Conservation (phyloP, 2,329 filamentous ascomycete species). For the Beauveria sp. region DNA sequence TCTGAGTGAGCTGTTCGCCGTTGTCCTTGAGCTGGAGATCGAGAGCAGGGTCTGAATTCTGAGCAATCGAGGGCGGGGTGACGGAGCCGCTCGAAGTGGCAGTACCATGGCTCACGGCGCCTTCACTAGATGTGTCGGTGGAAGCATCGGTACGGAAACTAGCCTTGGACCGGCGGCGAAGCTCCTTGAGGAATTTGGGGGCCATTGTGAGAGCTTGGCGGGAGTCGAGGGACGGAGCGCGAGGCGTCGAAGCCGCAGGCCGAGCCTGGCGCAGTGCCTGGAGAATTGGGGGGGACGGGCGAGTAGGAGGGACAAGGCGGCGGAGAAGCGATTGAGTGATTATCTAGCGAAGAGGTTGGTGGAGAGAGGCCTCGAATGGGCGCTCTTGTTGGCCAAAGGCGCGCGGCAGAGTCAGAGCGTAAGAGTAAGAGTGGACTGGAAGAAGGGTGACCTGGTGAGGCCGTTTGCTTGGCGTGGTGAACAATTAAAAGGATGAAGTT, state of each 20-base stretch:
- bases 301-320: neutral
- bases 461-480: neutral
- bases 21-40: constrained; percentile 51
- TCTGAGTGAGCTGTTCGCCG: constrained; percentile 19
- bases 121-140: constrained; percentile 55
- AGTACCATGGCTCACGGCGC: constrained; percentile 48
- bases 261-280: neutral
- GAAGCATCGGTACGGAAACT: constrained; percentile 62
- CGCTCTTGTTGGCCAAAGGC: constrained; percentile 2
- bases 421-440: neutral
- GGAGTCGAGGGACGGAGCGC: neutral
- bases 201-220: constrained; percentile 35
- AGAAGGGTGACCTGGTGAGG: neutral
- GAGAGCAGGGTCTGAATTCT: constrained; percentile 57
- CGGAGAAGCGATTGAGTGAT: constrained; percentile 1
- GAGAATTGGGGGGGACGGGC: neutral
- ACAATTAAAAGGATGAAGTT: neutral
- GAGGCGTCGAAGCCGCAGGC: neutral
- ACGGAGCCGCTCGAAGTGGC: constrained; percentile 61
- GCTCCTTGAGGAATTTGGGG: constrained; percentile 60
- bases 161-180: constrained; percentile 68
- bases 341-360: neutral
- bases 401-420: constrained; percentile 1
- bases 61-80: constrained; percentile 67
- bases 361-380: neutral